Percentiles rank a stretch among this genome's conserved stretches.
Evolutionary conservation across 2,329 filamentous ascomycete genomes (phyloP).

Genomic region (Malbranchea cinnamomea): DNA sequence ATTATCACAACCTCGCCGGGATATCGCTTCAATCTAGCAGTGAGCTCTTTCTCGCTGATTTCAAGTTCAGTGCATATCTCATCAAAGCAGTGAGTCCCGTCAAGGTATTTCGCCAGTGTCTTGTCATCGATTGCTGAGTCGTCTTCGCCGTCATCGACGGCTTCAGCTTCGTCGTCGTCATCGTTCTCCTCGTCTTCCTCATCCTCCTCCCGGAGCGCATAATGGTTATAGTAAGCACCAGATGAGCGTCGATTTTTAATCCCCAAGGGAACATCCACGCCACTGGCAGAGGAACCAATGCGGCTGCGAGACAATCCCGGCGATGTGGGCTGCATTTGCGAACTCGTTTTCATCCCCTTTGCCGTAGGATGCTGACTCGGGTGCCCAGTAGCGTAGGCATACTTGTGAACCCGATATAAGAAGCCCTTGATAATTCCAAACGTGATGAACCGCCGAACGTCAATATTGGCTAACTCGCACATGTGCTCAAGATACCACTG

Average conservation of each 20-base stretch:
- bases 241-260: too few species aligned
- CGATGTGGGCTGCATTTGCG: too few species aligned
- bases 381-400: slow-evolving; percentile 45
- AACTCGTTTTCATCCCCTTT: slow-evolving; percentile 4
- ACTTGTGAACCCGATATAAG: slow-evolving; percentile 84
- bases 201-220: too few species aligned
- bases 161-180: slow-evolving; percentile 4
- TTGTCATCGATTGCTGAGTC: slow-evolving; percentile 22
- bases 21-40: slow-evolving; percentile 26
- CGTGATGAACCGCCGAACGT: slow-evolving; percentile 81
- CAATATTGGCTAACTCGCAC: slow-evolving; percentile 58
- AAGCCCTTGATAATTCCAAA: slow-evolving; percentile 95
- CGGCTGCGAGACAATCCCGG: slow-evolving; percentile 7
- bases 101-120: slow-evolving; percentile 27
- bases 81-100: slow-evolving; percentile 36
- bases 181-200: slow-evolving; percentile 7
- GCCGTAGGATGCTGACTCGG: slow-evolving; percentile 14
- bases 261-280: slow-evolving; percentile 5
- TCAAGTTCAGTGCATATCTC: slow-evolving; percentile 36
- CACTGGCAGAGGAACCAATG: slow-evolving; percentile 5
- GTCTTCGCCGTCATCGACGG: slow-evolving; percentile 17
- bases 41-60: slow-evolving; percentile 33
- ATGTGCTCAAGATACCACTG: slow-evolving; percentile 73
- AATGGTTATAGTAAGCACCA: too few species aligned
- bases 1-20: slow-evolving; percentile 32